phyloP scores from a whole-genome alignment of 2,329 filamentous ascomycete species.

The Trichoderma sp. region DNA sequence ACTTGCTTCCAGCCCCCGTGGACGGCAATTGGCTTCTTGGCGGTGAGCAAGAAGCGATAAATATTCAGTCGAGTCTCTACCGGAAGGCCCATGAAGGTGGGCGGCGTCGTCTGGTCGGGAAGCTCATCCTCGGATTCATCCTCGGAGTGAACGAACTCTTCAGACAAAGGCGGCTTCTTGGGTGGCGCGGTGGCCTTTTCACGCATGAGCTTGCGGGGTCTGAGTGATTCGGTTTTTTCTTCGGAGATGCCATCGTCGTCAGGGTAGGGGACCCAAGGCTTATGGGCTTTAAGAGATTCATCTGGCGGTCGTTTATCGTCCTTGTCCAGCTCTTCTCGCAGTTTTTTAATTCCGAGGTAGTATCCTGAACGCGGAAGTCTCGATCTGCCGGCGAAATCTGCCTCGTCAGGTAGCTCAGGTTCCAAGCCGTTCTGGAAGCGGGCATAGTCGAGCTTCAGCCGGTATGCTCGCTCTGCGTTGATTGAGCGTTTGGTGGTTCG shows the following conservation, averaged over 20 bases:
- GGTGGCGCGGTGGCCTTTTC: background rate
- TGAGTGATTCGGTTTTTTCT: background rate
- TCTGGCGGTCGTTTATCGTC: background rate
- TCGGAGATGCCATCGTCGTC: too few relatives aligned
- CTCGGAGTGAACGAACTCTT: background rate
- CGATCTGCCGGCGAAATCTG: background rate
- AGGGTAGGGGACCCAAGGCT: background rate
- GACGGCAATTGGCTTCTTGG: slow-evolving; percentile 33
- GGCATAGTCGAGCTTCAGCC: background rate
- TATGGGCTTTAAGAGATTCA: background rate
- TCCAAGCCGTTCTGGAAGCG: background rate
- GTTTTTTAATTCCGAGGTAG: background rate
- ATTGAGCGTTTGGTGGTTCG: background rate
- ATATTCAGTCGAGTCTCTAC: slow-evolving; percentile 32
- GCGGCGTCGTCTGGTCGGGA: background rate
- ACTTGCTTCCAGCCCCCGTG: slow-evolving; percentile 35
- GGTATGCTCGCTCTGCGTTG: background rate
- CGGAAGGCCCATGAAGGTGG: slow-evolving; percentile 26
- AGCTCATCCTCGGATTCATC: background rate
- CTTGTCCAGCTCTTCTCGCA: background rate
- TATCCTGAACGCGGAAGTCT: background rate
- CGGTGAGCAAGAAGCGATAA: slow-evolving; percentile 33
- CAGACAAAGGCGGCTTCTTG: background rate
- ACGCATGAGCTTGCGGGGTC: background rate
- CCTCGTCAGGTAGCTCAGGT: background rate